phyloP scores from a whole-genome alignment of 73 alveolate species.

The Paramecium pentaurelia region DNA sequence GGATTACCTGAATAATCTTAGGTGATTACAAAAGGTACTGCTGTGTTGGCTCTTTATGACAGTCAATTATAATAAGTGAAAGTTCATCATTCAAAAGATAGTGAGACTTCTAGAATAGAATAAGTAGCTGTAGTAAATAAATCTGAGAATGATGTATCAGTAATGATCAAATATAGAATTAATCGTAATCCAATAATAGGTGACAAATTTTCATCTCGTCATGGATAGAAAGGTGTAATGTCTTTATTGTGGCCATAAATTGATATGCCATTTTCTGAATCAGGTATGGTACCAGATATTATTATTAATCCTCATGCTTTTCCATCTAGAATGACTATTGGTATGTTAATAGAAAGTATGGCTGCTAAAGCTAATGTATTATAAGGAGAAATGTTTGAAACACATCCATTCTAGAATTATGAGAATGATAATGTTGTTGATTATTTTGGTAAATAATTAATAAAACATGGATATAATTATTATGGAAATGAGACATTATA shows the following conservation, averaged over 20 bases:
- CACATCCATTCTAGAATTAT: conserved; percentile 53
- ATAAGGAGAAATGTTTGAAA: conserved; percentile 51
- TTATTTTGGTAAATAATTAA: conserved; percentile 89
- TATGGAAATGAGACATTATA: conserved; percentile 98
- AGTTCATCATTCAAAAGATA: conserved; percentile 83
- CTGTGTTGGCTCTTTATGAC: conserved; percentile 85
- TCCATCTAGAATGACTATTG: conserved; percentile 99
- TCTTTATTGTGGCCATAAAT: conserved; percentile 98
- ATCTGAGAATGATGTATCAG: conserved; percentile 74
- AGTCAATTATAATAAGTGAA: conserved; percentile 66
- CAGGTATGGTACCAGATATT: conserved; percentile 99
- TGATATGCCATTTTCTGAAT: conserved; percentile 98
- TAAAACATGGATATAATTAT: conserved; percentile 93
- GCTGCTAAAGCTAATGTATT: conserved; percentile 91
- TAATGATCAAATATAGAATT: conserved; percentile 84
- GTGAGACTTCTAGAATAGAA: conserved; percentile 93
- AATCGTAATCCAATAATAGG: conserved; percentile 98
- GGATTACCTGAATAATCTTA: conserved; percentile 92
- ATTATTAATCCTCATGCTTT: conserved; percentile 99
- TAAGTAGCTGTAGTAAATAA: conserved; percentile 70
- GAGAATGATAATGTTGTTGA: conserved; percentile 92
- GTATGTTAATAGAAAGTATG: conserved; percentile 99
- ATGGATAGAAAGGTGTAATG: conserved; percentile 99
- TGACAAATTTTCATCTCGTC: conserved; percentile 99
- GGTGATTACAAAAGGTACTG: conserved; percentile 80